Evolutionary conservation across 441 rosid species (phyloP).

Genomic region (Populus tomentosa): DNA sequence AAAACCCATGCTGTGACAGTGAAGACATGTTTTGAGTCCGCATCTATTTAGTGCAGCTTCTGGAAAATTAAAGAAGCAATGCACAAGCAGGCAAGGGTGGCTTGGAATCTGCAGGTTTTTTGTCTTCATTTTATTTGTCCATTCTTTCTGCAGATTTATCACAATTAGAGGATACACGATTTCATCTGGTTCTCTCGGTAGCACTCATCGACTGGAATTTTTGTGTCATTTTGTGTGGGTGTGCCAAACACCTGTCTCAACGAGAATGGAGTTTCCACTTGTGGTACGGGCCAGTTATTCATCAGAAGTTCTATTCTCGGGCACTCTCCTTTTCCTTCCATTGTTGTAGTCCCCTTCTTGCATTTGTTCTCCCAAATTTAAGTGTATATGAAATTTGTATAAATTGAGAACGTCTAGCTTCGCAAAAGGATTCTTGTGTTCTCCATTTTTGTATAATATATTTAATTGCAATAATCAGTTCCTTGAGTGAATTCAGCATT

Average conservation of each 20-base stretch:
- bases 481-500: neutral
- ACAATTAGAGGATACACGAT: conserved; percentile 12
- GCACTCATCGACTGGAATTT: conserved; percentile 10
- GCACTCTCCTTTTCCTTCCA: neutral
- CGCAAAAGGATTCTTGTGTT: conserved; percentile 9
- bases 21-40: conserved; percentile 13
- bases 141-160: conserved; percentile 41
- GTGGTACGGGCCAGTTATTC: conserved; percentile 16
- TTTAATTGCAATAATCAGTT: conserved; percentile 1
- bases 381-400: conserved; percentile 42
- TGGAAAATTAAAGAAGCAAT: conserved; percentile 6
- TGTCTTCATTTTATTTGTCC: conserved; percentile 27
- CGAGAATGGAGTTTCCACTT: conserved; percentile 15
- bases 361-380: conserved; percentile 23
- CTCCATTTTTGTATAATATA: conserved; percentile 25
- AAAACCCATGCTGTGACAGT: conserved; percentile 16
- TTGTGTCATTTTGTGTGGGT: conserved; percentile 20
- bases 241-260: conserved; percentile 9
- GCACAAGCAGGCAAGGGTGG: conserved; percentile 16
- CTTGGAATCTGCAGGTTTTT: conserved; percentile 31
- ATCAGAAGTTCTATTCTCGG: conserved; percentile 1
- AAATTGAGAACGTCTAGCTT: conserved; percentile 18
- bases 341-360: conserved; percentile 11
- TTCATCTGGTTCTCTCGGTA: conserved; percentile 6
- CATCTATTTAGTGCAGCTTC: conserved; percentile 14